phyloP scores from a whole-genome alignment of 345 rosid genomes.

The Camelina sativa region DNA sequence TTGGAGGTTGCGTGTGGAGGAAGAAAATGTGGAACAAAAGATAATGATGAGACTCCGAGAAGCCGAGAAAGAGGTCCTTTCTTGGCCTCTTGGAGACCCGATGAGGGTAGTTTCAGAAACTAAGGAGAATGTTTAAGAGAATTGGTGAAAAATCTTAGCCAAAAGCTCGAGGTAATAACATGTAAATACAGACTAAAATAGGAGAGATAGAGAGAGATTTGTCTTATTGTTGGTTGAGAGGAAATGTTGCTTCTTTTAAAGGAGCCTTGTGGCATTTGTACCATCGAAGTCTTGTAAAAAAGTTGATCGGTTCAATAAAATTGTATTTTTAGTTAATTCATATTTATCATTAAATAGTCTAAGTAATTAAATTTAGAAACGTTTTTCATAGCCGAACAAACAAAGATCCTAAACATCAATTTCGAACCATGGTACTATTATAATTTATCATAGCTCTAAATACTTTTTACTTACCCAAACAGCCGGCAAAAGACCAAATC shows the following conservation, averaged over 20 bases:
- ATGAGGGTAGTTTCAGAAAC: slow-evolving; percentile 30
- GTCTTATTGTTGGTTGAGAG: slow-evolving; percentile 43
- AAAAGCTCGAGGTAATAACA: slow-evolving; percentile 34
- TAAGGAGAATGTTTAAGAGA: slow-evolving; percentile 14
- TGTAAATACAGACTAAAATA: slow-evolving; percentile 37
- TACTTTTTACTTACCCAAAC: not conserved
- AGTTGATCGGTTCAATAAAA: slow-evolving; percentile 8
- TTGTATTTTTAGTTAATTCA: no score
- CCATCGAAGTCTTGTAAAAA: not conserved
- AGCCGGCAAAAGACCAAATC: slow-evolving; percentile 29
- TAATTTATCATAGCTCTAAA: not conserved
- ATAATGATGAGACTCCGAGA: slow-evolving; percentile 37
- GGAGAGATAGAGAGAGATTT: slow-evolving; percentile 23
- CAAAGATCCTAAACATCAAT: not conserved
- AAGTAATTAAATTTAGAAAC: no score
- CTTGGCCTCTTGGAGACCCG: slow-evolving; percentile 47
- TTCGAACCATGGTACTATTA: not conserved
- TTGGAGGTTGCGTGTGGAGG: slow-evolving; percentile 20
- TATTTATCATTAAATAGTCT: no score
- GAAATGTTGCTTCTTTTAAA: slow-evolving; percentile 16
- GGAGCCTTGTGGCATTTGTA: slow-evolving; percentile 26
- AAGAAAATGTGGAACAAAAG: slow-evolving; percentile 23
- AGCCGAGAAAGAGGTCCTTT: slow-evolving; percentile 37
- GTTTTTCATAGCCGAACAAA: not conserved
- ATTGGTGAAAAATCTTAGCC: slow-evolving; percentile 19